These are phyloP conservation scores for Cucumis cinereus DNA, from an alignment of 306 rosid genomes.

Conservation along the genomic window DNA sequence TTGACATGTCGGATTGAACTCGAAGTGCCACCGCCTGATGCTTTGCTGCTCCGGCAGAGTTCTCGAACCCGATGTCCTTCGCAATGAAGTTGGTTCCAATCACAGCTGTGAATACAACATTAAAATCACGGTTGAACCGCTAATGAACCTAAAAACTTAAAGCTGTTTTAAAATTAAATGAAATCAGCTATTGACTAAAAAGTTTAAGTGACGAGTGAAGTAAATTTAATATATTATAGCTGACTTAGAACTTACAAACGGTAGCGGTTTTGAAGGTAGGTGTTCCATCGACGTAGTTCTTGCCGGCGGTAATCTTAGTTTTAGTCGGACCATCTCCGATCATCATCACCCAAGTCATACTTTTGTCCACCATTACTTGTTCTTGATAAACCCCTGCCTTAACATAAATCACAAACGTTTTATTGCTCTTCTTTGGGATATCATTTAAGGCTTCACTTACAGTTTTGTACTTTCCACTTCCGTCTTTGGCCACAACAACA, in stretches of 20 bases:
- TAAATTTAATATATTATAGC: too few relatives aligned
- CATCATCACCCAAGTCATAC: conserved; percentile 32
- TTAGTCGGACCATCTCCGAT: conserved; percentile 71
- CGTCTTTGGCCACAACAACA: conserved; percentile 53
- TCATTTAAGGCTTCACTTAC: conserved; percentile 40
- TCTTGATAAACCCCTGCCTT: conserved; percentile 54
- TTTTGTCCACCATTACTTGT: conserved; percentile 14
- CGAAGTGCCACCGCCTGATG: conserved; percentile 46
- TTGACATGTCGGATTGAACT: conserved; percentile 30
- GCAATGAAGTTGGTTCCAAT: conserved; percentile 51
- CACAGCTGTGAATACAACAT: conserved; percentile 21
- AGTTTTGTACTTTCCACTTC: conserved; percentile 44
- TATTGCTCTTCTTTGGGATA: conserved; percentile 25
- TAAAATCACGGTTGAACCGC: too few relatives aligned
- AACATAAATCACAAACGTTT: conserved; percentile 49
- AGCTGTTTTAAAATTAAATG: too few relatives aligned
- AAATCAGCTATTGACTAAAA: too few relatives aligned
- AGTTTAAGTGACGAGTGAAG: too few relatives aligned
- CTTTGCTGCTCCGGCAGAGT: conserved; percentile 32
- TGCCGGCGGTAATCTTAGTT: conserved; percentile 34
- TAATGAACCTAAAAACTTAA: too few relatives aligned
- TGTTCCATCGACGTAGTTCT: conserved; percentile 33
- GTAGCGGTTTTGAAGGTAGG: conserved; percentile 46
- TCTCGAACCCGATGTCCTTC: conserved; percentile 44
- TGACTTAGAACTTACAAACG: conserved; percentile 20